Percentiles rank a stretch among this genome's conserved stretches.
phyloP scores from a whole-genome alignment of 257 asterid species.

The Nicotiana benthamiana region DNA sequence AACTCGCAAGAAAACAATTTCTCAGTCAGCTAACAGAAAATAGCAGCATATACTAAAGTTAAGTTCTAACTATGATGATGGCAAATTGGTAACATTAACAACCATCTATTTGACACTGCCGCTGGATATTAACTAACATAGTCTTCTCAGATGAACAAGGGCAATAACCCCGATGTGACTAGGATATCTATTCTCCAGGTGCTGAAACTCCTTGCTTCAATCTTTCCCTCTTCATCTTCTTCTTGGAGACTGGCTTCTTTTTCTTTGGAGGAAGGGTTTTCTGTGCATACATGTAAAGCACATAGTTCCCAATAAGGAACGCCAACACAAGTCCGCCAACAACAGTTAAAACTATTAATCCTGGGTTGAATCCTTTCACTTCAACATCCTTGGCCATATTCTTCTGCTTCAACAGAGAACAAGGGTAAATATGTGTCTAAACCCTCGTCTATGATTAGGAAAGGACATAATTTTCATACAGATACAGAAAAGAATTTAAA shows the following conservation, averaged over 20 bases:
- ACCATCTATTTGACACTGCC: background rate
- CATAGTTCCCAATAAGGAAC: constrained; percentile 66
- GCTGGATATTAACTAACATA: background rate
- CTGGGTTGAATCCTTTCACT: constrained; percentile 68
- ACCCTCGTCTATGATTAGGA: background rate
- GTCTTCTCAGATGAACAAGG: background rate
- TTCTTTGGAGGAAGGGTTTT: constrained; percentile 71
- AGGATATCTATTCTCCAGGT: constrained; percentile 59
- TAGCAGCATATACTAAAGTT: background rate
- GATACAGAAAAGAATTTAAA: background rate
- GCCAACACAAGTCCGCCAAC: constrained; percentile 52
- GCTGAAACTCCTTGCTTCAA: constrained; percentile 87
- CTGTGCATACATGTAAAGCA: constrained; percentile 63
- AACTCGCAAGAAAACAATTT: background rate
- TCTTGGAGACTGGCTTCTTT: constrained; percentile 84
- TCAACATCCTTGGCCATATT: constrained; percentile 31
- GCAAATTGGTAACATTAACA: background rate
- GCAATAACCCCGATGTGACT: background rate
- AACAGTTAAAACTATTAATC: constrained; percentile 59
- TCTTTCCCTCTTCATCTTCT: constrained; percentile 84
- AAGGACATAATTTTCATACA: background rate
- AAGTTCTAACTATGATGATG: background rate
- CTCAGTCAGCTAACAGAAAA: background rate
- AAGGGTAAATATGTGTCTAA: background rate
- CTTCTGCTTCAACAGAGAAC: constrained; percentile 34